Evolutionary conservation across 2,329 filamentous ascomycete genomes (phyloP).

Genomic region (Claviceps sp.): DNA sequence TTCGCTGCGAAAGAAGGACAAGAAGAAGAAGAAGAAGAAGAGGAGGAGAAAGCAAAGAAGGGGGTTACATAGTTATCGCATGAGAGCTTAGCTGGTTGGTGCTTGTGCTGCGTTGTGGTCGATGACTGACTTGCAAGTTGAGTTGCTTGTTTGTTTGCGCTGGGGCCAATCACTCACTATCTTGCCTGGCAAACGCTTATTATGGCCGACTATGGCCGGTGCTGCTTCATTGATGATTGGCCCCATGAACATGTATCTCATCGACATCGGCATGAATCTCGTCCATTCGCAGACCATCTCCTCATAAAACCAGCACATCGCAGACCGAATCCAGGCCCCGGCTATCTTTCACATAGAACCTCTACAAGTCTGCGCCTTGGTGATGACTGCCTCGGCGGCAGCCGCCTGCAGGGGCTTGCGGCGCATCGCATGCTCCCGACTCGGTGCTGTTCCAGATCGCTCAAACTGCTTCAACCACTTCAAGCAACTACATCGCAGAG

Average conservation of each 20-base stretch:
- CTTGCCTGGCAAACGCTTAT: not conserved
- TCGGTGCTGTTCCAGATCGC: not conserved
- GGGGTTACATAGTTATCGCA: not conserved
- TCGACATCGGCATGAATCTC: not conserved
- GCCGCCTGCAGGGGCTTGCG: slow-evolving; percentile 1
- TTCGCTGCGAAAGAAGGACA: not conserved
- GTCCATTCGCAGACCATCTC: not conserved
- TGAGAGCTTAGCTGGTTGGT: not conserved
- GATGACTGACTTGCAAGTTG: too few species aligned
- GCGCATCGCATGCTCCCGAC: not conserved
- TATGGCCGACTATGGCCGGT: not conserved
- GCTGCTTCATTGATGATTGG: not conserved
- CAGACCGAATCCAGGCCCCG: too few species aligned
- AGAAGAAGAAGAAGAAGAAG: too few species aligned
- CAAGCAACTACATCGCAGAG: too few species aligned
- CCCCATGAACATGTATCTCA: not conserved
- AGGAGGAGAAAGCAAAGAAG: not conserved
- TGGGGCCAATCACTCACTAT: not conserved
- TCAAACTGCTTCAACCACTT: not conserved
- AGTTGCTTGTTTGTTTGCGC: not conserved
- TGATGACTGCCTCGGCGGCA: not conserved
- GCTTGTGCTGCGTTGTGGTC: not conserved
- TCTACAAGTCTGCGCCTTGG: not conserved
- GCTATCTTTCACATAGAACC: too few species aligned
- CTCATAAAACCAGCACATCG: not conserved